Base-by-base conservation (phyloP, 495 filamentous ascomycete species). In the Penicillium pancosmium region DNA sequence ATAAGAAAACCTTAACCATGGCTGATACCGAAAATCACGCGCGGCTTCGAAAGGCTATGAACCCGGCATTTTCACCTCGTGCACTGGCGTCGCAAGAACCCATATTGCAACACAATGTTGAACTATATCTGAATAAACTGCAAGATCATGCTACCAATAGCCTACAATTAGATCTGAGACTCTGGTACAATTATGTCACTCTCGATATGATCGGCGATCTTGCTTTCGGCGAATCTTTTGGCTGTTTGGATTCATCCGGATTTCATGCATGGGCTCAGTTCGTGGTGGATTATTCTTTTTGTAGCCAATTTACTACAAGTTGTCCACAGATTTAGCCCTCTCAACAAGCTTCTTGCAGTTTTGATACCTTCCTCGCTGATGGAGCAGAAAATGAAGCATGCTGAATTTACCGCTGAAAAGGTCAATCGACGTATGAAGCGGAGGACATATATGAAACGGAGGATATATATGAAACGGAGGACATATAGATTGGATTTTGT, bases 161-260 rank as follows among this genome's bases (percentile, higher is more conserved):
- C 8, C 16, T 16, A 13, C 15, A 44, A 10, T 10, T 44, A 16
- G 41, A 44, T 18, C n/a, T 19, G 16, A 44, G 41, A 7, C 15
- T 18, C n/a, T 54, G 52, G 52, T 54, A 40, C 23, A 38, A 54
- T 25, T 43, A 40, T 54, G 23, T 34, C 9, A 16, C 35, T 21
- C 27, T 54, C n/a, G 52, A 54, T 40, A 21, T 54, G 23, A 34
- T 54, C n/a, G 52, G 52, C 15, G 52, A 54, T 21, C 16, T 54
- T 11, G 52, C 52, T 15, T 54, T 54, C 21, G 36, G 52, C 2
- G 52, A 54, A 40, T 40, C 52, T 2, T 54, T 54, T 12, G 33
- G 36, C 9, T 34, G 33, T 11, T 16, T 54, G 34, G 52, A 54
- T n/a, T 16, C 41, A 44, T 44, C 41, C 16, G 5, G 4, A n/a